Base-by-base conservation (phyloP, 1,139 yeast species). In the Kodamaea ohmeri region DNA sequence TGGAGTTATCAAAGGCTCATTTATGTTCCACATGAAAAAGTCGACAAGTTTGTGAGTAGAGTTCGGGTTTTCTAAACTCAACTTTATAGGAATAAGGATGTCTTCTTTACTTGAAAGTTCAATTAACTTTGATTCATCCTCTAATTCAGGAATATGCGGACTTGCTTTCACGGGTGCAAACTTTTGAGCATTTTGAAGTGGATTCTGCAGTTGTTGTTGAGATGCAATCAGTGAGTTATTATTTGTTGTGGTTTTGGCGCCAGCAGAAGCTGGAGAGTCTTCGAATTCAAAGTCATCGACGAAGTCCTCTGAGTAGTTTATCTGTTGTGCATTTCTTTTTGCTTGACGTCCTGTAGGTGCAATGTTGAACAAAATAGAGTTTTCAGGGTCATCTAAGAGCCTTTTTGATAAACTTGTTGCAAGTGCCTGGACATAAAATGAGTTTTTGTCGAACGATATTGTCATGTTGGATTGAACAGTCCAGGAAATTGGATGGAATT, bases 21-120 rank as follows among this genome's bases (percentile, higher is more conserved):
- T 80, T 33, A 86, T 54, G 55, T 92, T 89, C 98, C 98, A 92
- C 75, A 90, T 74, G 52, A 94, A 81, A 44, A 80, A 80, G 54
- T 92, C 99, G 15, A 78, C 80, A 19, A 90, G 71, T 42, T 85
- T 78, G 27, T 67, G 64, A 12, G 60, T 65, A 17, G 79, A 76
- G 25, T 76, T 75, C 40, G 83, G 82, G 45, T 80, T 78, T 46
- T 88, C 96, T 26, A 90, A 60, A 40, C 78, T 79, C 27, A 94
- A 63, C 45, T 88, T 78, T 22, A 92, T 81, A 2, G 99, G 98
- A 17, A 92, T 79, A 35, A 89, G 64, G 3, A 76, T 59, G 35
- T 67, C 67, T 58, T 60, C 38, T 50, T 61, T 45, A 39, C 55
- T 44, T 45, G 56, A 47, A 46, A 67, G 39, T 46, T 65, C 55